Base-by-base conservation (phyloP, 108 stramenopile genomes). In the Pseudonitzschia multiseries region DNA sequence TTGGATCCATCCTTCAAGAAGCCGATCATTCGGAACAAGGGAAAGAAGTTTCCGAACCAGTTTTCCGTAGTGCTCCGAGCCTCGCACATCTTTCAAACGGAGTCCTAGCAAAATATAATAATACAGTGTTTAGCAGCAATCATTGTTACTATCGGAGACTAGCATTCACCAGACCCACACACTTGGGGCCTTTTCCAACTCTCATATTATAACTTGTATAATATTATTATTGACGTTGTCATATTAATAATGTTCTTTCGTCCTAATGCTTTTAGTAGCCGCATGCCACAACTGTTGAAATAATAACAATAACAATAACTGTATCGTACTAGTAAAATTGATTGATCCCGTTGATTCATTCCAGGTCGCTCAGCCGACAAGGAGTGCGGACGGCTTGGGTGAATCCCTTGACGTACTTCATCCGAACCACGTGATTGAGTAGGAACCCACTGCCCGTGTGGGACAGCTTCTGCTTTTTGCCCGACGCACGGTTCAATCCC, bases 351-450 rank as follows among this genome's bases (percentile, higher is more conserved):
- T 42, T 42, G 42, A 42, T 10, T 24, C 21, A 67, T 50, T 67
- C 41, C 76, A 93, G 77, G 65, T 94, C 91, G 62, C 85, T 79
- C 17, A 84, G 59, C 61, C 72, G 74, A 61, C 88, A 87, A 12
- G 86, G 87, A 26, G 85, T 82, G 14, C 89, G 81, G 62, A 92
- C 90, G 4, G 90, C 93, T 44, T 94, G 89, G 5, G 89, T 94
- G 62, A 92, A 92, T 13, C 93, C 91, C 70, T 90, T 94, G 63
- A 90, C 88, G 78, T 87, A 90, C 53, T 86, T 87, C 83, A 94
- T 87, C 51, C 87, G 83, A 57, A 92, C 71, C 10, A 91, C 91
- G 31, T 86, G 81, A 10, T 74, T 76, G 56, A 94, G 41, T 31
- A 78, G 86, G 29, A 86, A 60, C 18, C 90, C 93, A 56, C 87